These are phyloP conservation scores for Phytophthora capsici DNA, from an alignment of 352 stramenopile genomes.

Conservation along the genomic window DNA sequence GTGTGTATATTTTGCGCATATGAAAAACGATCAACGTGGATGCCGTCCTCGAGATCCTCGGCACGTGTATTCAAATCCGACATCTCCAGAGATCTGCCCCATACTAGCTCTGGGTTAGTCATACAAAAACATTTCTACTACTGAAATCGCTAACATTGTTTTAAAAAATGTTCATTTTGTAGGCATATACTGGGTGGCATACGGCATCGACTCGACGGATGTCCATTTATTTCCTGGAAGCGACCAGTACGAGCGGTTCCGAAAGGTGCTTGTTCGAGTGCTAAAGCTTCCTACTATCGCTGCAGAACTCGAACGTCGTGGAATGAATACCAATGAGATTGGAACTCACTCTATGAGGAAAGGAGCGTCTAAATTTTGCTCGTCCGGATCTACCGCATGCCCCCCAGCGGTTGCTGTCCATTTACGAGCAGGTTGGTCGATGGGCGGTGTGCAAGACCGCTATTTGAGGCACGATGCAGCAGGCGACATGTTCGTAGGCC, in stretches of 20 bases:
- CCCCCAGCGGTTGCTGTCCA: constrained; percentile 5
- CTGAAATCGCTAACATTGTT: too few species aligned
- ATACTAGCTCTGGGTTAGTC: constrained; percentile 42
- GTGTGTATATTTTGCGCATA: constrained; percentile 43
- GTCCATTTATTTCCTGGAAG: not conserved
- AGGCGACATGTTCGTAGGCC: not conserved
- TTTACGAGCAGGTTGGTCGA: constrained; percentile 3
- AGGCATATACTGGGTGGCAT: not conserved
- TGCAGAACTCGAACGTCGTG: not conserved
- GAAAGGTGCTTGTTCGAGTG: not conserved
- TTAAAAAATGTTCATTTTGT: too few species aligned
- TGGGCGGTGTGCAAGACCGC: constrained; percentile 4
- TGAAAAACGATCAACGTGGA: constrained; percentile 41
- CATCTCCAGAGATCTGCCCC: constrained; percentile 31
- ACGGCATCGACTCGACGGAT: not conserved
- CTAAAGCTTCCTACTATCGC: not conserved
- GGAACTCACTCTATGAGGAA: constrained; percentile 30
- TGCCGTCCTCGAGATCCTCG: constrained; percentile 27
- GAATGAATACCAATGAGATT: constrained; percentile 6
- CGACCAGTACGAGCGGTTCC: constrained; percentile 1
- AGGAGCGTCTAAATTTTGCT: constrained; percentile 10
- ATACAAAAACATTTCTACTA: too few species aligned
- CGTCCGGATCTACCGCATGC: constrained; percentile 10
- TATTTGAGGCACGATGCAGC: constrained; percentile 13
- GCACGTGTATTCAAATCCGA: constrained; percentile 43